Base-by-base conservation (phyloP, 805 yeast species). In the Candida rishiriensis region DNA sequence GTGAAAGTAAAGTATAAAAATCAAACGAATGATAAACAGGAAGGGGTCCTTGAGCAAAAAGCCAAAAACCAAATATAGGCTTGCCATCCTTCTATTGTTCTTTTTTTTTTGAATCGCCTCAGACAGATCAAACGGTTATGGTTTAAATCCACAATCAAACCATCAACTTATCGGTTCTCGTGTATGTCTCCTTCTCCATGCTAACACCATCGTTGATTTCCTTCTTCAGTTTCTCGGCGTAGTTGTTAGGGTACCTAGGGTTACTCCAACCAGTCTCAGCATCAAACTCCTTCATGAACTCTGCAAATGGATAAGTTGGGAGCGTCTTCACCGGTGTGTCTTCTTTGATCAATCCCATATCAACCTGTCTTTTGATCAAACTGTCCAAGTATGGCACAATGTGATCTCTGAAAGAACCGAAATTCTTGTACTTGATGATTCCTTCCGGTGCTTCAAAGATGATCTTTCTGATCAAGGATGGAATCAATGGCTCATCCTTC, bases 401-500 rank as follows among this genome's bases (percentile, higher is more conserved):
- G 54, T 81, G 85, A 52, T 79, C 83, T 59, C 85, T 72, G 54
- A 79, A 73, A 38, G 71, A 53, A 40, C 69, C 79, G 52, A 82
- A 83, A 51, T 73, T 73, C 58, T 83, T 83, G 63, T 83, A 84
- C 57, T 78, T 77, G 56, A 78, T 63, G 47, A 83, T 83, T 40
- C 73, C 75, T 49, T 76, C 80, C 10, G 88, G 88, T 0, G 79
- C 88, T 59, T 83, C 88, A 49, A 65, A 76, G 30, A 83, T 65
- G 40, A 81, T 78, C 53, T 80, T 82, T 56, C 75, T 74, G 39
- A 83, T 60, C 39, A 83, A 66, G 0, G 85, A 77, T 8, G 89
- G 88, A 21, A 85, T 77, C 55, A 82, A 61, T 3, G 95, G 91
- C 57, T 84, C 88, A 55, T 85, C 89, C 49, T 85, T 84, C 78